Percentiles rank a stretch among this genome's conserved stretches.
Evolutionary conservation across 441 rosid species (phyloP).

Genomic region (Erysimum cheiri): DNA sequence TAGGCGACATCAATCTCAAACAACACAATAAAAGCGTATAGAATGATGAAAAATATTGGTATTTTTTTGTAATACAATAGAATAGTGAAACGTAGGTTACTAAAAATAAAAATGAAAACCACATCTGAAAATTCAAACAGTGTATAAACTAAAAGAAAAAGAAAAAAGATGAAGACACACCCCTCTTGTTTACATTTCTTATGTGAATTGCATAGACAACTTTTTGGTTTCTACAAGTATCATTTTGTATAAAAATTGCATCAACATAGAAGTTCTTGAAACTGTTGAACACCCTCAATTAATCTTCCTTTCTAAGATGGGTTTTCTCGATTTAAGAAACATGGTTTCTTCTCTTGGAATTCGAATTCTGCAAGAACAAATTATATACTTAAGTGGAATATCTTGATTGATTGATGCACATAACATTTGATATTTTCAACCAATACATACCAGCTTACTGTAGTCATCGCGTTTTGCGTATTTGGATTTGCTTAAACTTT

Average conservation of each 20-base stretch:
- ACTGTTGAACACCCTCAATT: conserved; percentile 19
- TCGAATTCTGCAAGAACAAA: conserved; percentile 37
- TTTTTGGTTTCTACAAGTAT: conserved; percentile 15
- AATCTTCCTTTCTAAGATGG: conserved; percentile 21
- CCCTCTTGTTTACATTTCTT: conserved; percentile 32
- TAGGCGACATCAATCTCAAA: neutral
- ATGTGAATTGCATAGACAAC: neutral
- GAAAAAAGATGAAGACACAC: conserved; percentile 5
- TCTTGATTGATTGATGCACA: conserved; percentile 18
- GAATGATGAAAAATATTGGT: neutral
- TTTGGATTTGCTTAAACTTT: conserved; percentile 50
- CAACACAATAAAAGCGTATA: too few species aligned
- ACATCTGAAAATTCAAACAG: neutral
- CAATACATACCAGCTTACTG: conserved; percentile 53
- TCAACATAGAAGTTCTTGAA: conserved; percentile 25
- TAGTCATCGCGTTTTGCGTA: conserved; percentile 57
- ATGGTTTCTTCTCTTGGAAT: conserved; percentile 39
- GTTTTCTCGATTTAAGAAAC: conserved; percentile 21
- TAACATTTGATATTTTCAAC: neutral
- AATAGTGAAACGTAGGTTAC: neutral
- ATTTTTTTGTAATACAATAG: too few species aligned
- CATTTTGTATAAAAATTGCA: conserved; percentile 16
- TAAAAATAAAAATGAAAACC: neutral
- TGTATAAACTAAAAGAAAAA: neutral
- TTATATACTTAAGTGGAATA: neutral